These are phyloP conservation scores for Trichoderma koningii DNA, from an alignment of 2,329 filamentous ascomycete genomes.

Conservation along the genomic window DNA sequence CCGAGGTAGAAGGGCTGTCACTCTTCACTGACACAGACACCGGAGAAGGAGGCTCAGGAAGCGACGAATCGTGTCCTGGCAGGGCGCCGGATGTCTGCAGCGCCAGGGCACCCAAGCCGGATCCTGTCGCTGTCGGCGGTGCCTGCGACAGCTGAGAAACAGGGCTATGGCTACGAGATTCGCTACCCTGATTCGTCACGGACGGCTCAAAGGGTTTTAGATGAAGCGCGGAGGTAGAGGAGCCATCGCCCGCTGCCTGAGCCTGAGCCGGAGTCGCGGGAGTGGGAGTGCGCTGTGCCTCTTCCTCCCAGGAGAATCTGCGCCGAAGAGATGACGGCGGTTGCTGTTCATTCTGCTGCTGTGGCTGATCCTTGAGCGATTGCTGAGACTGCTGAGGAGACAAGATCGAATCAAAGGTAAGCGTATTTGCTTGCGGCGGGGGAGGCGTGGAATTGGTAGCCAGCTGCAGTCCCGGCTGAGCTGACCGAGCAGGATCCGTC, in stretches of 20 bases:
- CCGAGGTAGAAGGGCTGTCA: slow-evolving; percentile 35
- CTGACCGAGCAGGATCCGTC: not conserved
- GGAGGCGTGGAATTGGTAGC: not conserved
- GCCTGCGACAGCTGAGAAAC: slow-evolving; percentile 23
- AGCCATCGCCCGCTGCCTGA: slow-evolving; percentile 4
- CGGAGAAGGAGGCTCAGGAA: slow-evolving; percentile 49
- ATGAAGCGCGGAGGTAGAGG: slow-evolving; percentile 9
- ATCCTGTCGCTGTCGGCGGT: slow-evolving; percentile 22
- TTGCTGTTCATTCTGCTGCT: slow-evolving; percentile 12
- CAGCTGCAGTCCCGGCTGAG: not conserved
- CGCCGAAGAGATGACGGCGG: slow-evolving; percentile 32
- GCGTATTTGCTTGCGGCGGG: not conserved
- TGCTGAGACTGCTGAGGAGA: slow-evolving; percentile 14
- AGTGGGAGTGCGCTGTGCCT: not conserved
- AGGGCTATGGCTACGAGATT: slow-evolving; percentile 27
- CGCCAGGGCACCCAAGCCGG: slow-evolving; percentile 25
- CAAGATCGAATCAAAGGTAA: slow-evolving; percentile 10
- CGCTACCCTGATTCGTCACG: slow-evolving; percentile 28
- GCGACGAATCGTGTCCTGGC: slow-evolving; percentile 30
- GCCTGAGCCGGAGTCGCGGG: slow-evolving; percentile 1
- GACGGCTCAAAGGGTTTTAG: slow-evolving; percentile 22
- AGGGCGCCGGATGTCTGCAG: slow-evolving; percentile 35
- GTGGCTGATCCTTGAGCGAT: not conserved
- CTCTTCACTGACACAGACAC: slow-evolving; percentile 42
- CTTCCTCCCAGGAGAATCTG: slow-evolving; percentile 45